phyloP scores from a whole-genome alignment of 169 alveolate genomes.

The Perkinsus chesapeaki region DNA sequence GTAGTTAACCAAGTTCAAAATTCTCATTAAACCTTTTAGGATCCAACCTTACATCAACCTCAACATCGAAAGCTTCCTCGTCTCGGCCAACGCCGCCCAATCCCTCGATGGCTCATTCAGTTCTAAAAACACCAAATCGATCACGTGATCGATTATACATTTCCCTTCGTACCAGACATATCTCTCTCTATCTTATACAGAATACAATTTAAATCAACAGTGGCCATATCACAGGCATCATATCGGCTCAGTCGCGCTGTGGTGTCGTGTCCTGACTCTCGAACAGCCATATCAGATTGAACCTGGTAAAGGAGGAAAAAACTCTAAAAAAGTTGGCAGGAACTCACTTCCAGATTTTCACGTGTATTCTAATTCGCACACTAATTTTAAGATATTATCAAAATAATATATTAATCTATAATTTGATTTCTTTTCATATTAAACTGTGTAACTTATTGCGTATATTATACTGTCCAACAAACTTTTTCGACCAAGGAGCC shows the following conservation, averaged over 20 bases:
- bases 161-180: not conserved
- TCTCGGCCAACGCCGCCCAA: not conserved
- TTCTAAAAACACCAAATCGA: not conserved
- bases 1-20: too few species aligned
- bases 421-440: too few species aligned
- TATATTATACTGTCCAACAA: not conserved
- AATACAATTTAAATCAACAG: not conserved
- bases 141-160: not conserved
- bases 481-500: not conserved
- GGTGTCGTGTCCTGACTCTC: not conserved
- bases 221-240: not conserved
- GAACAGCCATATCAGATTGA: not conserved
- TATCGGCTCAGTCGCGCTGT: not conserved
- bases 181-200: not conserved
- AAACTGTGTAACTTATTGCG: too few species aligned
- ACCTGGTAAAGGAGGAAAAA: not conserved
- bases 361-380: not conserved
- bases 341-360: not conserved
- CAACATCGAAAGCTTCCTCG: not conserved
- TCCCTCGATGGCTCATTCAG: not conserved
- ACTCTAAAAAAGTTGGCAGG: not conserved
- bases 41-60: not conserved
- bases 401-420: too few species aligned
- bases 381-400: not conserved
- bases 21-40: too few species aligned